Evolutionary conservation across 331 rosid genomes (phyloP).

Genomic region (Pyracantha coccinea): DNA sequence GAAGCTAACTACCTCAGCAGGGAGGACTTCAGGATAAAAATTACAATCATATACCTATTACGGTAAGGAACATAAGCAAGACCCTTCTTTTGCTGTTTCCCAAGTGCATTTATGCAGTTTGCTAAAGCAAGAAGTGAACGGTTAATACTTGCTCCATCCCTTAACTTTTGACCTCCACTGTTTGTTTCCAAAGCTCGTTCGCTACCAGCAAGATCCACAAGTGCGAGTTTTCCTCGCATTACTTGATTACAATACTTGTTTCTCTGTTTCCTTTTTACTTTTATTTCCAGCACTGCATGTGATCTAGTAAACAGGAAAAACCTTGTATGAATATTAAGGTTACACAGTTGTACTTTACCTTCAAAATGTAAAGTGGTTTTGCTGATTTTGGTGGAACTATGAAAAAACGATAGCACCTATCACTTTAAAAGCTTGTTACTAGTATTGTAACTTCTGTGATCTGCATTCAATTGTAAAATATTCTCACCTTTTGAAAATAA

Average conservation of each 20-base stretch:
- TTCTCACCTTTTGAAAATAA: neutral
- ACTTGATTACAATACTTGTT: constrained; percentile 50
- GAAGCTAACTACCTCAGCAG: constrained; percentile 11
- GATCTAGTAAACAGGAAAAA: constrained; percentile 30
- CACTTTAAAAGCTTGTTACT: neutral
- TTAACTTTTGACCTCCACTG: constrained; percentile 46
- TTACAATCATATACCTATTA: constrained; percentile 36
- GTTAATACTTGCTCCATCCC: constrained; percentile 66
- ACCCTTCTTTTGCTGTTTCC: constrained; percentile 58
- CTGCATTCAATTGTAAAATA: too few relatives aligned
- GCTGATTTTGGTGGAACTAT: neutral
- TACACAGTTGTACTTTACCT: neutral
- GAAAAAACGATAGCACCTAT: neutral
- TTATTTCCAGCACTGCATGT: constrained; percentile 60
- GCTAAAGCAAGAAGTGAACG: constrained; percentile 66
- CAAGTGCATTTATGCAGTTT: constrained; percentile 60
- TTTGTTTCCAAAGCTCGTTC: constrained; percentile 58
- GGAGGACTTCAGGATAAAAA: neutral
- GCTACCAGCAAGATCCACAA: constrained; percentile 67
- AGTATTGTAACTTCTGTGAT: neutral
- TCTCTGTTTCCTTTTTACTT: constrained; percentile 45
- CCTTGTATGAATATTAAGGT: neutral
- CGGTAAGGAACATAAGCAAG: constrained; percentile 66
- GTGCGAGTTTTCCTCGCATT: constrained; percentile 55
- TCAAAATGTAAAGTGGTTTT: neutral